A percentile compares a stretch with the other conserved stretches of the same genome.
Evolutionary conservation across 176 grass and related monocot species (phyloP).

Genomic region (Juncus effusus): DNA sequence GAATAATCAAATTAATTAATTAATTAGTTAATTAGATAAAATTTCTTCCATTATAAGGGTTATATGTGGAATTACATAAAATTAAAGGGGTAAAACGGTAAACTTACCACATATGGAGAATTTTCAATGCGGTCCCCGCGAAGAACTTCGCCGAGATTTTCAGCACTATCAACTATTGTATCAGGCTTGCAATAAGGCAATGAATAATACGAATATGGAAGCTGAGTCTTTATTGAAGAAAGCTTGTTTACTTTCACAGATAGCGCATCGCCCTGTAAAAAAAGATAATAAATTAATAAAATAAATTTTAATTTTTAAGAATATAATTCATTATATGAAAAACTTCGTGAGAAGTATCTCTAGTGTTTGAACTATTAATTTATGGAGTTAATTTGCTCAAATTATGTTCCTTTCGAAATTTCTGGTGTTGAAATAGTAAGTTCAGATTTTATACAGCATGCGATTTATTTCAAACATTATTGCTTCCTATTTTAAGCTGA

Average conservation of each 20-base stretch:
- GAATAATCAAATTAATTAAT: slow-evolving; percentile 18
- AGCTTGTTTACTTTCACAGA: slow-evolving; percentile 87
- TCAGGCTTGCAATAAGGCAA: slow-evolving; percentile 63
- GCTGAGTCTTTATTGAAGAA: slow-evolving; percentile 82
- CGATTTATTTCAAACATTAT: too few relatives aligned
- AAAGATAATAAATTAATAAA: not conserved
- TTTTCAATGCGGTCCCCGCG: slow-evolving; percentile 84
- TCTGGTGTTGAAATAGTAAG: too few relatives aligned
- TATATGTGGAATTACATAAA: slow-evolving; percentile 7
- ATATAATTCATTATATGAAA: too few relatives aligned
- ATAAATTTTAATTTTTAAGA: not conserved
- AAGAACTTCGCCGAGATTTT: slow-evolving; percentile 97
- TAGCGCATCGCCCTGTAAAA: slow-evolving; percentile 58
- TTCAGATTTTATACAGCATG: too few relatives aligned
- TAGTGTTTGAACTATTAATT: not conserved
- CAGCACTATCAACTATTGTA: slow-evolving; percentile 68
- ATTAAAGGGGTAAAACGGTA: not conserved
- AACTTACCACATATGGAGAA: slow-evolving; percentile 59
- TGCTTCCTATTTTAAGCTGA: too few relatives aligned
- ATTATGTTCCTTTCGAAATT: too few relatives aligned
- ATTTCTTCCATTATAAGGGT: not conserved
- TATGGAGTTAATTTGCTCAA: too few relatives aligned
- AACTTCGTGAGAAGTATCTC: not conserved
- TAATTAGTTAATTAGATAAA: not conserved
- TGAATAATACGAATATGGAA: slow-evolving; percentile 92